These are phyloP conservation scores for Lentinula lateritia DNA, from an alignment of 768 basidiomycete species.

Conservation along the genomic window DNA sequence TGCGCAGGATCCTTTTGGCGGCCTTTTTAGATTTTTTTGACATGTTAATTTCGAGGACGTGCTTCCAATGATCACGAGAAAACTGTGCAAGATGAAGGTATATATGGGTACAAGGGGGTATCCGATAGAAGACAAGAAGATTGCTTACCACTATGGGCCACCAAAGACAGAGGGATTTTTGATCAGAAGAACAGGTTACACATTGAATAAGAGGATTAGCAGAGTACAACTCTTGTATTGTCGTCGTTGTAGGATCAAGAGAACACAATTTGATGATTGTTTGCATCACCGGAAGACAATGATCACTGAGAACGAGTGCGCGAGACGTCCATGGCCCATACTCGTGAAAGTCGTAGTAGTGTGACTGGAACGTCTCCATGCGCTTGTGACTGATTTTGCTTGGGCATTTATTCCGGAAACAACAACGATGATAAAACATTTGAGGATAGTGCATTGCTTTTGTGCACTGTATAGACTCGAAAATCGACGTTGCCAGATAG, in stretches of 20 bases:
- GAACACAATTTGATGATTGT: not conserved
- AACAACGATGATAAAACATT: not conserved
- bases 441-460: not conserved
- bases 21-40: not conserved
- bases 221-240: not conserved
- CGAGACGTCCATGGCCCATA: not conserved
- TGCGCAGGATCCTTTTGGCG: not conserved
- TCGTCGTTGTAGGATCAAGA: not conserved
- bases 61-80: not conserved
- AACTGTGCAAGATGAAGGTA: not conserved
- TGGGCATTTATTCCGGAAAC: not conserved
- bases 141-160: not conserved
- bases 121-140: not conserved
- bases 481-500: not conserved
- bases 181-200: not conserved
- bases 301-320: not conserved
- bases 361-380: not conserved
- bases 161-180: not conserved
- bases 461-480: not conserved
- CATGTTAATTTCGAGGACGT: not conserved
- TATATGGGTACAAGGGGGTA: too few species aligned
- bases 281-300: not conserved
- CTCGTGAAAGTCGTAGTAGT: not conserved
- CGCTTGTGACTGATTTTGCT: not conserved
- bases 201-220: not conserved